phyloP scores from a whole-genome alignment of 2,329 filamentous ascomycete genomes.

The Trichoderma sp. region DNA sequence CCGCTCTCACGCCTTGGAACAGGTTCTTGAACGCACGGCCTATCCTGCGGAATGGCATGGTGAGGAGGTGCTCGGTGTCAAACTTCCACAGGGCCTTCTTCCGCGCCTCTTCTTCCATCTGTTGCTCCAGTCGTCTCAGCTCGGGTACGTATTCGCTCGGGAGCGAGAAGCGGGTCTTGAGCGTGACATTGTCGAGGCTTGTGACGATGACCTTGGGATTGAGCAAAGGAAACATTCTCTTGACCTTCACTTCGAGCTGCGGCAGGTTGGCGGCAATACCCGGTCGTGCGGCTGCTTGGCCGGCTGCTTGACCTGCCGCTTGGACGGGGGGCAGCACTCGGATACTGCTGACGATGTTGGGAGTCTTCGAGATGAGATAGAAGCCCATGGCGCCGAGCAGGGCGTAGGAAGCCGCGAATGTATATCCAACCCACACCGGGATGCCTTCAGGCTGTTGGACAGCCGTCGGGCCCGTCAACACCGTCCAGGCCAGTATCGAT shows the following conservation, averaged over 20 bases:
- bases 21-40: slow-evolving; percentile 46
- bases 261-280: slow-evolving; percentile 38
- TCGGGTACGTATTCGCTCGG: slow-evolving; percentile 45
- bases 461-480: slow-evolving; percentile 40
- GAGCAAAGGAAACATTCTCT: slow-evolving; percentile 54
- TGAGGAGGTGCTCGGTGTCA: slow-evolving; percentile 59
- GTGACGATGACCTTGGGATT: slow-evolving; percentile 48
- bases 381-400: slow-evolving; percentile 63
- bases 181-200: slow-evolving; percentile 39
- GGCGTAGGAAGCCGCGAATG: slow-evolving; percentile 61
- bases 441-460: slow-evolving; percentile 51
- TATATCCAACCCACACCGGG: slow-evolving; percentile 57
- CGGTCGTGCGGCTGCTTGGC: slow-evolving; percentile 27
- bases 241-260: slow-evolving; percentile 56
- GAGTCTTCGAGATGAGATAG: slow-evolving; percentile 60
- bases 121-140: slow-evolving; percentile 37
- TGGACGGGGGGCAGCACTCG: slow-evolving; percentile 55
- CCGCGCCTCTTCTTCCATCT: slow-evolving; percentile 44
- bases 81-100: slow-evolving; percentile 50
- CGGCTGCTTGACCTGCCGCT: slow-evolving; percentile 32
- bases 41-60: slow-evolving; percentile 58
- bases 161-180: slow-evolving; percentile 45
- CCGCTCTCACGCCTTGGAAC: slow-evolving; percentile 51
- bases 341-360: slow-evolving; percentile 60
- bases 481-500: slow-evolving; percentile 44